Percentiles rank a stretch among this genome's conserved stretches.
Conservation (phyloP, 75 land plant genomes). For the Pinus taeda region DNA sequence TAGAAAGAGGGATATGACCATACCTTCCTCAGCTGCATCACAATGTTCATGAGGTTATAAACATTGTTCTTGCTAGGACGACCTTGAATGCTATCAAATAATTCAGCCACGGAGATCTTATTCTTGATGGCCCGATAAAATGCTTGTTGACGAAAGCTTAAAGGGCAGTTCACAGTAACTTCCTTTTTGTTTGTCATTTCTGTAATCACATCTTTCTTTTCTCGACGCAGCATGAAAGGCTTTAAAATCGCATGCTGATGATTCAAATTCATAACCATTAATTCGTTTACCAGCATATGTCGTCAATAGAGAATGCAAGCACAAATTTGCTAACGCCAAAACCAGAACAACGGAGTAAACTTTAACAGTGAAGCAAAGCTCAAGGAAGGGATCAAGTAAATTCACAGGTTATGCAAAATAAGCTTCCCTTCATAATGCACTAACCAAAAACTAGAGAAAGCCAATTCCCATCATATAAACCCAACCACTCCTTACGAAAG, state of each 20-base stretch:
- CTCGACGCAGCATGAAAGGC: constrained; percentile 97
- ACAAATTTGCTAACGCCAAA: no score
- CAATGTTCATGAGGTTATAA: constrained; percentile 90
- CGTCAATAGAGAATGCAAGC: no score
- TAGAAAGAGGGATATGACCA: neutral
- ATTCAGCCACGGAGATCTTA: constrained; percentile 92
- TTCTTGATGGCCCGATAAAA: constrained; percentile 98
- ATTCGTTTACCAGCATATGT: no score
- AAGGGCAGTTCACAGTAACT: constrained; percentile 78
- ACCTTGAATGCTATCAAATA: constrained; percentile 68
- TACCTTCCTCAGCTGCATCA: constrained; percentile 96
- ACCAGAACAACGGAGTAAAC: no score
- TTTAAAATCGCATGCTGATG: constrained; percentile 92
- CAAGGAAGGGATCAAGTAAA: no score
- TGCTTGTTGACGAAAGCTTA: constrained; percentile 94
- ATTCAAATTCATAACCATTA: no score
- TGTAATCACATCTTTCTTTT: constrained; percentile 92
- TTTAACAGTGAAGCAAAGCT: no score
- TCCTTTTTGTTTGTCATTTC: constrained; percentile 94
- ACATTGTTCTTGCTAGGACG: constrained; percentile 82
- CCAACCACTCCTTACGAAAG: no score
- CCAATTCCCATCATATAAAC: no score
- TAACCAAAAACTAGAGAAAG: no score
- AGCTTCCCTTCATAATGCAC: no score
- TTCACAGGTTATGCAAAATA: no score